Evolutionary conservation across 805 yeast genomes (phyloP), one percentile per base, ranked within the genome.

Genomic region (Metschnikowia kunwiensis): DNA sequence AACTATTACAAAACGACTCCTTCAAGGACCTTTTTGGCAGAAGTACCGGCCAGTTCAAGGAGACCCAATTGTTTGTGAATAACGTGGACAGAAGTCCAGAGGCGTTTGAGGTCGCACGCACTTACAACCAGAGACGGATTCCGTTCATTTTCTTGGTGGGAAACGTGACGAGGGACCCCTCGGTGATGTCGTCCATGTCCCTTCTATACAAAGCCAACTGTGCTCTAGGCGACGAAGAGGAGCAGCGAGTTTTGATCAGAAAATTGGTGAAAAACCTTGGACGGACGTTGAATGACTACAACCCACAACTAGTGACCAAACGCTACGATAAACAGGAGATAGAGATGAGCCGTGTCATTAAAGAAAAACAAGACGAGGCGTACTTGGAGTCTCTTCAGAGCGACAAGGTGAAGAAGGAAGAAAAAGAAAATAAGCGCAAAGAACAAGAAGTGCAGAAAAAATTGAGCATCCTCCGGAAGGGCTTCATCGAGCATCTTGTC

Each of bases 361-460:
- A 65, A 32, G 65, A 65, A 37, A 63, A 62, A 39, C 74, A 68
- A 42, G 72, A 68, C 43, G 63, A 60, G 33, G 73, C 73, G 3
- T 68, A 65, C 44, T 43, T 51, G 29, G 60, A 63, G 42, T 65
- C 72, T 8, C 51, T 68, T 16, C 60, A 70, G 23, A 67, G 63
- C 30, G 93, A 85, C 57, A 69, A 64, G 46, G 47, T 68, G 27
- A 78, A 80, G 50, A 74, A 74, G 50, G 58, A 67, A 25, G 64
- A 72, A 42, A 74, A 69, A 44, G 58, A 57, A 50, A 45, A 36
- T 27, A 48, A 49, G 30, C 27, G 36, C 10, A 25, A 30, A 21
- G 39, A 33, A 28, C 29, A 44, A 15, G 41, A 42, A 14, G 17
- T 28, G 15, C 41, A 46, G 17, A 21, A 27, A 23, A 36, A 42